Evolutionary conservation across 345 rosid species (phyloP), one percentile per base, ranked within the genome.

Genomic region (Gossypium bickii): DNA sequence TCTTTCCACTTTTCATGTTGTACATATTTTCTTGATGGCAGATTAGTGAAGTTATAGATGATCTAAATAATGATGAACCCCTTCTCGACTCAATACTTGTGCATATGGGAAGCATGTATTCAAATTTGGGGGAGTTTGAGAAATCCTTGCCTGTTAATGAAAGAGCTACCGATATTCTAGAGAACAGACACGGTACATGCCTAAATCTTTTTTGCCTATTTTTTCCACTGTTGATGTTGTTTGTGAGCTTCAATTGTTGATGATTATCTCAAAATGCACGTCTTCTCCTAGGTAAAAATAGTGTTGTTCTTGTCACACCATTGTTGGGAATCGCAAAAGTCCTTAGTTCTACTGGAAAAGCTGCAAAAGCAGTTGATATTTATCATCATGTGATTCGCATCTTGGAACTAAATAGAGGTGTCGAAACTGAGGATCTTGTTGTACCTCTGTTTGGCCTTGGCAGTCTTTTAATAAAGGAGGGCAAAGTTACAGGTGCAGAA

Each of bases 91-190:
- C 91, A 72, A 78, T 94, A 63, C 82, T 92, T 65, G 75, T 84
- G 79, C 98, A 94, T 79, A 84, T 85, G 87, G 97, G 91, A 61
- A 87, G 94, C 77, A 89, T 94, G 92, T 86, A 88, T 86, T 86
- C 93, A 53, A 76, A 84, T 34, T 60, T 92, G 83, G 93, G 89
- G 66, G 88, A 81, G 78, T 83, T 79, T n/a, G 90, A 87, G 79
- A 83, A 88, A 53, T 93, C 98, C 70, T 34, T 85, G 78, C 81
- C 78, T 29, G 55, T 74, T 55, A 80, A 94, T 80, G 81, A 77
- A 65, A 86, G 93, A 76, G 94, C 79, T 78, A 80, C 84, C 67
- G 70, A 73, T 57, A 78, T 87, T 78, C 72, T 86, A 24, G 97
- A 87, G 83, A 78, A 70, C 16, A 88, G 24, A 83, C 83, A 88